A percentile compares a stretch with the other conserved stretches of the same genome.
These are phyloP conservation scores for Cercospora nicotianae DNA, from an alignment of 2,329 filamentous ascomycete species.

Conservation along the genomic window DNA sequence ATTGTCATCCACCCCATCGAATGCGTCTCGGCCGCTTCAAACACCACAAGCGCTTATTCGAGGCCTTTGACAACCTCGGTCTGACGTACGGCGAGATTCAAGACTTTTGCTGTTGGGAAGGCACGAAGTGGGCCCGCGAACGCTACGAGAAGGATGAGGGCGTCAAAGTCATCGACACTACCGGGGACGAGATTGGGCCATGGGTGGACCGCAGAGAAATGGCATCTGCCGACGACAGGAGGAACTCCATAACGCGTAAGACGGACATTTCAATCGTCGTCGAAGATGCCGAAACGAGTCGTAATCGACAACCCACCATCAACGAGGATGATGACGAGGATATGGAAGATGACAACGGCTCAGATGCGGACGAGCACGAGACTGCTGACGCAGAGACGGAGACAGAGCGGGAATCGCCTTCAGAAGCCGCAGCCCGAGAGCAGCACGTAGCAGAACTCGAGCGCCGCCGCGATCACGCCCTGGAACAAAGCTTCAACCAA, in stretches of 20 bases:
- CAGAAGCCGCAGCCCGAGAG: slow-evolving; percentile 28
- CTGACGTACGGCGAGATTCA: slow-evolving; percentile 71
- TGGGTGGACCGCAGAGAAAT: slow-evolving; percentile 51
- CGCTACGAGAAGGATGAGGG: slow-evolving; percentile 75
- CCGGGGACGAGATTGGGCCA: slow-evolving; percentile 64
- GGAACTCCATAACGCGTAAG: slow-evolving; percentile 37
- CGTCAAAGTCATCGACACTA: slow-evolving; percentile 68
- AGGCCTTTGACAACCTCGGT: slow-evolving; percentile 68
- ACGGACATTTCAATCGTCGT: slow-evolving; percentile 39
- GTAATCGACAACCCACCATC: slow-evolving; percentile 25
- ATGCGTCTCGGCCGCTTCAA: slow-evolving; percentile 74
- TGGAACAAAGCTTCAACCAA: slow-evolving; percentile 31
- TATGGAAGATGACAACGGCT: slow-evolving; percentile 26
- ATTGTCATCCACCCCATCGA: slow-evolving; percentile 69
- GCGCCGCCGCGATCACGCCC: slow-evolving; percentile 30
- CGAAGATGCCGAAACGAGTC: slow-evolving; percentile 29
- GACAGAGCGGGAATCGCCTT: slow-evolving; percentile 24
- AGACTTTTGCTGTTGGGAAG: slow-evolving; percentile 76
- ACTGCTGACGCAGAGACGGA: slow-evolving; percentile 21
- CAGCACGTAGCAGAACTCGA: slow-evolving; percentile 32
- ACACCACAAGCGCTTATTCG: slow-evolving; percentile 74
- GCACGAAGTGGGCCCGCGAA: slow-evolving; percentile 79
- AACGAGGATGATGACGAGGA: slow-evolving; percentile 32
- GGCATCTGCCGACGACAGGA: slow-evolving; percentile 21
- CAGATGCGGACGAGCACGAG: slow-evolving; percentile 25